Base-by-base conservation (phyloP, 1,139 yeast genomes). In the Groenewaldozyma auringiensis region DNA sequence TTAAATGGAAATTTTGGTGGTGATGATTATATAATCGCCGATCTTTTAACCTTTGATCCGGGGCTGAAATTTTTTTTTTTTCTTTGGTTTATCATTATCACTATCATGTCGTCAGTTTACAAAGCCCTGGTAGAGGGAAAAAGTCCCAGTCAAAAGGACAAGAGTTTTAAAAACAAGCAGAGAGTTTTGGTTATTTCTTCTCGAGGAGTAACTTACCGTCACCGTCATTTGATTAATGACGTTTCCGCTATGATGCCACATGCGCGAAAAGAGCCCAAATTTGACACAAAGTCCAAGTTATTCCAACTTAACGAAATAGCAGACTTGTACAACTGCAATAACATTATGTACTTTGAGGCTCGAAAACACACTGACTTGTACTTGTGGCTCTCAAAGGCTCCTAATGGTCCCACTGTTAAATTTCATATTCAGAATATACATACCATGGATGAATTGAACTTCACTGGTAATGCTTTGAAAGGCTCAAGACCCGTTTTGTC, bases 401-500 rank as follows among this genome's bases (percentile, higher is more conserved):
- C 98, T 42, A 92, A 92, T 64, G 99, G 99, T 1, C 99, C 99
- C 48, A 89, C 97, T 21, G 72, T 85, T 61, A 92, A 94, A 68
- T 89, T 92, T 66, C 94, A 84, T 64, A 76, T 92, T 50, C 96
- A 92, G 67, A 94, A 92, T 67, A 74, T 92, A 69, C 98, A 94
- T 67, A 92, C 97, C 37, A 81, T 88, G 73, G 96, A 89, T 63
- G 99, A 92, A 67, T 75, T 92, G 56, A 88, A 94, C 66, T 92
- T 92, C 69, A 88, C 95, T 14, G 98, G 99, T 42, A 92, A 92
- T 70, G 88, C 96, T 61, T 73, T 92, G 54, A 86, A 83, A 65
- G 99, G 99, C 2, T 87, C 96, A 14, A 79, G 99, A 65, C 98
- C 98, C n/a, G 69, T 92, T 41, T 73, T 92, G 55, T 85, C 96